Base-by-base conservation (phyloP, 106 monocot genomes). In the Posidonia australis region DNA sequence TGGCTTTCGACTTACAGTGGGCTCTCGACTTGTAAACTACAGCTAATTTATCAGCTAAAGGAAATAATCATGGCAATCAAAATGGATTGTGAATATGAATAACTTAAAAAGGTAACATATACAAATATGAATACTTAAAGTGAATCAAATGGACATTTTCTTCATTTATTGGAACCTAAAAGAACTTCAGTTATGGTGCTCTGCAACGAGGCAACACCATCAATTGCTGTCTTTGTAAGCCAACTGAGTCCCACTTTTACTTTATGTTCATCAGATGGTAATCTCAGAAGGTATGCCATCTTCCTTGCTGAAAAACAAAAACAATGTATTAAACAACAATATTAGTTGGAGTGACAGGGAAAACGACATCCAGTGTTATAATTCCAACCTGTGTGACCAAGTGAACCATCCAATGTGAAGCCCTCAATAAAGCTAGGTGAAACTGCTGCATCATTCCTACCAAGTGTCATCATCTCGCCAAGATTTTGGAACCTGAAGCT, bases 391-490 rank as follows among this genome's bases (percentile, higher is more conserved):
- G 90, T 72, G 72, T 96, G 90, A 44, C 84, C 94, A 55, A 96
- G 13, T 10, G 90, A 86, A 13, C 94, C 94, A 41, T 96, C 94
- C 70, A 96, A 84, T 19, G 94, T 96, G 47, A 96, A 63, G 22
- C 90, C 90, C 22, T 90, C 94, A 46, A 90, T 77, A 43, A 96
- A 96, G 66, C 84, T 82, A 24, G 90, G 82, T 26, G 94, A 69
- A 52, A 96, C 66, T 22, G 94, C 87, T 30, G 84, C 94, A 59
- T 86, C 90, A 70, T 70, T 82, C 70, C 36, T 82, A 2, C 94
- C 94, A 61, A 96, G 90, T 28, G 84, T 84, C 87, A 96, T 96
- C 90, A 96, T 90, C 72, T 96, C 96, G 36, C 90, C 96, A 16
- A 90, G 79, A 77, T 90, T 87, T 74, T 96, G 96, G 26, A 90